These are phyloP conservation scores for Penicillium freii DNA, from an alignment of 2,329 filamentous ascomycete species.

Conservation along the genomic window DNA sequence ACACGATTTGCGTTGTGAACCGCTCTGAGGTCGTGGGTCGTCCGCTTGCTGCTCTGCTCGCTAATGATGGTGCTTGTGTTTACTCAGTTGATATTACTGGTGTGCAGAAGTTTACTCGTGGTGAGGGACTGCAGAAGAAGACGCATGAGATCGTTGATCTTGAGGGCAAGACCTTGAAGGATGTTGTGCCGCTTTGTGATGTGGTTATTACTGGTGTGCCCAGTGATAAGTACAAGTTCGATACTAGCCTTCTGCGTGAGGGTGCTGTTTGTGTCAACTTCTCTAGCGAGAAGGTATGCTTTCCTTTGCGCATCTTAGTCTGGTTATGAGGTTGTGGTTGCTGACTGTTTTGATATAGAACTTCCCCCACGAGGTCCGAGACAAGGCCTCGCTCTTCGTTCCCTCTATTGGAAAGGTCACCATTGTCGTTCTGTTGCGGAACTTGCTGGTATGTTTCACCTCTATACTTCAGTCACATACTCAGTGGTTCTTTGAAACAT, in stretches of 20 bases:
- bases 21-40: constrained; percentile 92
- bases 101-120: constrained; percentile 87
- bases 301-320: neutral
- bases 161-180: constrained; percentile 72
- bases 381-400: constrained; percentile 95
- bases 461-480: neutral
- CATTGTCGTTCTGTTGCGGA: constrained; percentile 84
- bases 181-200: constrained; percentile 84
- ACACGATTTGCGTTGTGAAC: constrained; percentile 95
- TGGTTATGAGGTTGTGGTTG: neutral
- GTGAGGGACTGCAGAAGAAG: constrained; percentile 78
- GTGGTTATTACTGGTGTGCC: constrained; percentile 95
- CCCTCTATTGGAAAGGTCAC: constrained; percentile 97
- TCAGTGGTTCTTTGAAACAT: neutral
- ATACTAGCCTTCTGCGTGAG: constrained; percentile 75
- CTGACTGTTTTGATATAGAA: constrained; percentile 54
- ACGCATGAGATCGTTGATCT: constrained; percentile 86
- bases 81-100: constrained; percentile 93
- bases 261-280: constrained; percentile 99
- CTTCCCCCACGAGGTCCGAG: constrained; percentile 85
- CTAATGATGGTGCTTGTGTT: constrained; percentile 92
- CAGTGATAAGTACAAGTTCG: constrained; percentile 83
- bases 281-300: constrained; percentile 72
- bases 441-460: constrained; percentile 68
- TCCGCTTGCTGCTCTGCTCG: constrained; percentile 85